Evolutionary conservation across 371 early-diverging fungal species (phyloP).

Genomic region (Circinella minor): DNA sequence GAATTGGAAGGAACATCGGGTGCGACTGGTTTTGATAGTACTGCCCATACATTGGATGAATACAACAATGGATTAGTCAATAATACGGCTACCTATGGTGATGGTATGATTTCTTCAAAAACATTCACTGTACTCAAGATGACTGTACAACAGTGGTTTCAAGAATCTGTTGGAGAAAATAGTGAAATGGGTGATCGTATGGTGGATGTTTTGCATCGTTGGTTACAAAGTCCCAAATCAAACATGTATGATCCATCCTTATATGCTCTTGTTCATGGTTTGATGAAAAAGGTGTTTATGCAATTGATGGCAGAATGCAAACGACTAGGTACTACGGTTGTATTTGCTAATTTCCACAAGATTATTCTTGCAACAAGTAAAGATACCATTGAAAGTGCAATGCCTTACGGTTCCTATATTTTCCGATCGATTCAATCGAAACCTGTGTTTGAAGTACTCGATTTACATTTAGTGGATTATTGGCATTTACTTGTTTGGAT

Average conservation of each 20-base stretch:
- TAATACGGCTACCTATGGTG: constrained; percentile 51
- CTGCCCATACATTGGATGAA: constrained; percentile 51
- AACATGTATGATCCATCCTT: constrained; percentile 87
- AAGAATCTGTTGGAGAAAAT: constrained; percentile 40
- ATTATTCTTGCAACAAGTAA: constrained; percentile 85
- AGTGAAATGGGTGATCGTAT: constrained; percentile 73
- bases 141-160: constrained; percentile 80
- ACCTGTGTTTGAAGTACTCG: constrained; percentile 77
- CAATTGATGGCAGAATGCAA: constrained; percentile 83
- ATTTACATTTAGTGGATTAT: constrained; percentile 63
- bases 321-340: constrained; percentile 74
- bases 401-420: constrained; percentile 76
- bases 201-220: constrained; percentile 85
- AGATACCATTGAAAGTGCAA: constrained; percentile 69
- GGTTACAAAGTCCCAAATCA: constrained; percentile 81
- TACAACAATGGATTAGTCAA: constrained; percentile 52
- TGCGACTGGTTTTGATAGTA: constrained; percentile 50
- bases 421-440: constrained; percentile 69
- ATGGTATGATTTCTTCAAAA: constrained; percentile 65
- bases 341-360: constrained; percentile 82
- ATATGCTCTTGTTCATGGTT: constrained; percentile 72
- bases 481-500: constrained; percentile 93
- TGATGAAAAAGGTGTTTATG: constrained; percentile 90
- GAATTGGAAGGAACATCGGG: constrained; percentile 77
- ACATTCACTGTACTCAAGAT: constrained; percentile 77